These are phyloP conservation scores for Paramecium caudatum DNA, from an alignment of 73 alveolate species.

Conservation along the genomic window DNA sequence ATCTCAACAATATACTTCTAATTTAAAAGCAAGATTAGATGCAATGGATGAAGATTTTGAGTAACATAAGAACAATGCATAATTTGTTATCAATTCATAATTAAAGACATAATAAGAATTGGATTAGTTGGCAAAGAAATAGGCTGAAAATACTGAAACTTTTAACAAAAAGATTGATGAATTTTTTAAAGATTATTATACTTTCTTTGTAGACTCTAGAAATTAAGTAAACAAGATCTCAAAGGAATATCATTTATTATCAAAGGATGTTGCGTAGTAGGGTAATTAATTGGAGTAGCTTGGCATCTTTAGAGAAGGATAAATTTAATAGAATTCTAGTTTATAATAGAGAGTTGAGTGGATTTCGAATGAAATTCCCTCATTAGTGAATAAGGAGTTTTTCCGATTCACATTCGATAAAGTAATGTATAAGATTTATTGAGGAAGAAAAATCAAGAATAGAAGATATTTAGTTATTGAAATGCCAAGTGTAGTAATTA, in stretches of 20 bases:
- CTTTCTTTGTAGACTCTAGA: constrained; percentile 13
- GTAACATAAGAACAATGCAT: not conserved
- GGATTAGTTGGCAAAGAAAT: not conserved
- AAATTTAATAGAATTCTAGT: not conserved
- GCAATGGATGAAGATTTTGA: not conserved
- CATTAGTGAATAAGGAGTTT: not conserved
- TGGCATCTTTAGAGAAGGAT: not conserved
- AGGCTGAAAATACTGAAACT: not conserved
- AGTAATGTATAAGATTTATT: not conserved
- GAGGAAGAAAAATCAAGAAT: constrained; percentile 51
- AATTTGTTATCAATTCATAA: not conserved
- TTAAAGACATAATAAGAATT: not conserved
- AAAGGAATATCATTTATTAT: not conserved
- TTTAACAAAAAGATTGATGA: constrained; percentile 40
- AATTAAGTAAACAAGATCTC: not conserved
- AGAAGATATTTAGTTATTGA: not conserved
- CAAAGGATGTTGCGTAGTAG: not conserved
- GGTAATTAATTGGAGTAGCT: not conserved
- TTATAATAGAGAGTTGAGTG: not conserved
- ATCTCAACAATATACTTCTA: not conserved
- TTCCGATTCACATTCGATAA: constrained; percentile 16
- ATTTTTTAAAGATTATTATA: constrained; percentile 24
- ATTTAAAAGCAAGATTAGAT: not conserved
- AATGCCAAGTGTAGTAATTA: not conserved
- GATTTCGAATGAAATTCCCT: not conserved